Base-by-base conservation (phyloP, 805 yeast genomes). In the Yamadazyma laniorum region DNA sequence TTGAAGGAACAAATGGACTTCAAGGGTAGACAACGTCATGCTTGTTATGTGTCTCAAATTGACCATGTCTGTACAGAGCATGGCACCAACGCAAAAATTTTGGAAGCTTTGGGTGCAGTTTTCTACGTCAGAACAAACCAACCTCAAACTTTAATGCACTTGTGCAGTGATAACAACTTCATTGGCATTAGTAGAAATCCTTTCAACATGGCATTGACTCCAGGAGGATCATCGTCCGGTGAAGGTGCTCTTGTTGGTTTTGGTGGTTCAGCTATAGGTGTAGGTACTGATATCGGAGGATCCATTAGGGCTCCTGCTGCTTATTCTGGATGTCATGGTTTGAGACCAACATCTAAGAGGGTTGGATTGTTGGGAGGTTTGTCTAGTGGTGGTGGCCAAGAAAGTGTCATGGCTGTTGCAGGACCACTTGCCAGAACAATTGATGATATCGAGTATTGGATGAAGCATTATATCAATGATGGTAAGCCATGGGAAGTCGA, bases 371-470 rank as follows among this genome's bases (percentile, higher is more conserved):
- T 41, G 17, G 77, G 79, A 39, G 74, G 77, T 45, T 65, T 81
- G 45, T 63, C 82, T 30, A 65, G 74, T 31, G 77, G 79, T 51
- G 69, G 70, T 39, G 88, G 85, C 36, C 82, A 79, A 54, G 85
- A 82, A 57, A 67, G 83, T 19, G 78, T 83, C 39, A 73, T 72
- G 25, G 78, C 82, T 12, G 84, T 80, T 18, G 71, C 71, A 32
- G 91, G 90, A 17, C 91, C 91, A 29, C 56, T 84, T 62, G 70
- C 85, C 3, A 72, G 82, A 49, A 61, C 77, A 3, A 63, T 80
- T 32, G 84, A 80, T 4, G 91, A 84, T 59, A 60, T 83, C 46
- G 88, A 82, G 15, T 59, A 77, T 40, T 79, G 80, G 65, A 82
- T 83, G 89, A 70, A 76, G 40, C 44, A 65, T 13, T 80, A 77